Percentiles rank a stretch among this genome's conserved stretches.
phyloP scores from a whole-genome alignment of 371 early-diverging fungal species.

The Caulochytrium protostelioides region DNA sequence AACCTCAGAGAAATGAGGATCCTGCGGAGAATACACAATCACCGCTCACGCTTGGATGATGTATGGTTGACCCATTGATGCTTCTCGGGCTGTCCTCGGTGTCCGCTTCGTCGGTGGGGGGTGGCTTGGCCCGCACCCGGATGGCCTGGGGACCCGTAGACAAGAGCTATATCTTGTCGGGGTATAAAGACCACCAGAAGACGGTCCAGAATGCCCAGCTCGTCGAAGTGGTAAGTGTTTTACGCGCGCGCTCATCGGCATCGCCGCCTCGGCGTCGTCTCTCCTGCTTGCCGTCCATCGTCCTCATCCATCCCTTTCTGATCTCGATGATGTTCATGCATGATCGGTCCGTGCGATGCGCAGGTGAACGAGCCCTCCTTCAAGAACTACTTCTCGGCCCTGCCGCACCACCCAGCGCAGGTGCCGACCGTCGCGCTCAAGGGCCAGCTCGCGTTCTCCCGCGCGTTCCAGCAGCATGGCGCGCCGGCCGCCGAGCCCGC shows the following conservation, averaged over 20 bases:
- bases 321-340: neutral
- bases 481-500: neutral
- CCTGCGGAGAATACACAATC: no score
- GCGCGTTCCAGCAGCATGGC: neutral
- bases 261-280: neutral
- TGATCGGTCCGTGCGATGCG: neutral
- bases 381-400: slow-evolving; percentile 28
- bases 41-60: no score
- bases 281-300: neutral
- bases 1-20: no score
- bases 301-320: neutral
- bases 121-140: no score
- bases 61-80: no score
- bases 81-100: no score
- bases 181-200: slow-evolving; percentile 20
- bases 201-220: slow-evolving; percentile 15
- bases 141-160: slow-evolving; percentile 8
- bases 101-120: no score
- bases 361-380: slow-evolving; percentile 25
- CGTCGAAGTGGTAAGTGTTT: slow-evolving; percentile 17
- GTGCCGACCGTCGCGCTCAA: slow-evolving; percentile 7
- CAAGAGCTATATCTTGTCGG: slow-evolving; percentile 22
- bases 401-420: slow-evolving; percentile 17
- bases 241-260: neutral
- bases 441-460: neutral